phyloP scores from a whole-genome alignment of 2,329 filamentous ascomycete species.

The Nemania sp. region DNA sequence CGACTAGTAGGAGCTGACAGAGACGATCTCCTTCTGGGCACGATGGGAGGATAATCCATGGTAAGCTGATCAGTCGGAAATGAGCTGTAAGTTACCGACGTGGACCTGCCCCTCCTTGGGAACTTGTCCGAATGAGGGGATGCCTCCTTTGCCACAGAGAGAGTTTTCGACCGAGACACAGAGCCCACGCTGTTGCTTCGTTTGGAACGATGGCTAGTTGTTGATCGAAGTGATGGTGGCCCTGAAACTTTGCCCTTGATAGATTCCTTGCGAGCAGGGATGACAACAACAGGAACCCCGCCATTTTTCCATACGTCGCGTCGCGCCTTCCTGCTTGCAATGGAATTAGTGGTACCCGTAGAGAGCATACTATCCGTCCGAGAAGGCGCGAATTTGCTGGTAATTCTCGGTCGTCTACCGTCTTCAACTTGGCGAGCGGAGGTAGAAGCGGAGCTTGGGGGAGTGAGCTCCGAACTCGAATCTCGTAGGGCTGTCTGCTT shows the following conservation, averaged over 20 bases:
- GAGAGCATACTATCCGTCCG: conserved; percentile 55
- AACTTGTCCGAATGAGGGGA: conserved; percentile 49
- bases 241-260: conserved; percentile 47
- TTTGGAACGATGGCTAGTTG: conserved; percentile 60
- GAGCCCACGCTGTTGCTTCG: conserved; percentile 57
- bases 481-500: conserved; percentile 52
- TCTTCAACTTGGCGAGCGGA: conserved; percentile 43
- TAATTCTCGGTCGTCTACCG: conserved; percentile 36
- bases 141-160: conserved; percentile 47
- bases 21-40: conserved; percentile 62
- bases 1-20: conserved; percentile 65
- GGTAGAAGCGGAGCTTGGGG: conserved; percentile 47
- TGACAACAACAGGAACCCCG: conserved; percentile 64
- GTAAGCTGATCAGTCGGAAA: conserved; percentile 54
- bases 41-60: conserved; percentile 61
- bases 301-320: conserved; percentile 62
- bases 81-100: conserved; percentile 53
- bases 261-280: conserved; percentile 62
- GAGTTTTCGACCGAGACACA: conserved; percentile 47
- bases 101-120: conserved; percentile 45
- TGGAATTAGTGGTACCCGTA: conserved; percentile 51
- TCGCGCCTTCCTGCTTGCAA: conserved; percentile 58
- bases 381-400: conserved; percentile 34
- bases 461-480: conserved; percentile 47
- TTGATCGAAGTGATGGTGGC: conserved; percentile 61